These are phyloP conservation scores for Wickerhamiella musiphila DNA, from an alignment of 805 yeast genomes.

Conservation along the genomic window DNA sequence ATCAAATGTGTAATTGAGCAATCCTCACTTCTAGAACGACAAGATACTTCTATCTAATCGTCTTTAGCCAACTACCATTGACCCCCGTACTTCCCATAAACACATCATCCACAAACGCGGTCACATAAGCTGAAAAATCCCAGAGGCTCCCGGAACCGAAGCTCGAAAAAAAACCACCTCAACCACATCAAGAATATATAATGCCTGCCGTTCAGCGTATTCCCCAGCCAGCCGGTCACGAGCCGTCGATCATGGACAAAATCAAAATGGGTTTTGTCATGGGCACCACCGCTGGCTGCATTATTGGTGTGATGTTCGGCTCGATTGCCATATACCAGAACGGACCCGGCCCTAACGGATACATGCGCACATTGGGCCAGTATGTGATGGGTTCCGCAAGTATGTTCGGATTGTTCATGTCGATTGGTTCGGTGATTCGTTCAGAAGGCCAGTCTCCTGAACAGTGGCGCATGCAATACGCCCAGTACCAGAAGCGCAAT, in stretches of 20 bases:
- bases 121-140: too few species aligned
- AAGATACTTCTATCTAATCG: too few species aligned
- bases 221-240: constrained; percentile 5
- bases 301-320: constrained; percentile 88
- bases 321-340: constrained; percentile 77
- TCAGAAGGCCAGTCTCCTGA: constrained; percentile 16
- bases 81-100: too few species aligned
- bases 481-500: constrained; percentile 3
- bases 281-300: constrained; percentile 88
- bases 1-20: too few species aligned
- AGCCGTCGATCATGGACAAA: constrained; percentile 81
- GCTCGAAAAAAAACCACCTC: too few species aligned
- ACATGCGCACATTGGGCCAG: constrained; percentile 90
- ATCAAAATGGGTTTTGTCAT: constrained; percentile 96
- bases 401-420: constrained; percentile 91
- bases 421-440: constrained; percentile 59
- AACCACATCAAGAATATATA: too few species aligned
- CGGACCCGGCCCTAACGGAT: constrained; percentile 98
- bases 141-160: too few species aligned
- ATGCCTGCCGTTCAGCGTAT: constrained; percentile 3
- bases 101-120: too few species aligned
- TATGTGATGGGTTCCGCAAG: constrained; percentile 94
- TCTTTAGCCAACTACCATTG: too few species aligned
- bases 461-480: constrained; percentile 5
- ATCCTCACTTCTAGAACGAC: too few species aligned